A percentile compares a stretch with the other conserved stretches of the same genome.
Conservation (phyloP, 148 eudicot species). For the Pharnaceum exiguum region DNA sequence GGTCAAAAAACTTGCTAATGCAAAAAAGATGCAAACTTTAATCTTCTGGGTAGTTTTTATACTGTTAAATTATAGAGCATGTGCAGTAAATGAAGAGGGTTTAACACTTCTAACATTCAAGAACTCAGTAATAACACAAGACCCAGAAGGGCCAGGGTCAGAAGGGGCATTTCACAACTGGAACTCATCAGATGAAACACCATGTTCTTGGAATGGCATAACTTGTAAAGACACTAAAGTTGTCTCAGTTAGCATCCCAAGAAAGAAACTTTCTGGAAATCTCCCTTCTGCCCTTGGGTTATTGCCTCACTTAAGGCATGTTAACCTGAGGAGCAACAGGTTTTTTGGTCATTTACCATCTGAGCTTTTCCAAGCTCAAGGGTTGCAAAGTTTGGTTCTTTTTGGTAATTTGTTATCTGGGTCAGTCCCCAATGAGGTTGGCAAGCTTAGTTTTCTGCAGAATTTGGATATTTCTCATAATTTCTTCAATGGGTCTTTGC, state of each 20-base stretch:
- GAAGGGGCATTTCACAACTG: conserved; percentile 65
- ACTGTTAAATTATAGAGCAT: conserved; percentile 25
- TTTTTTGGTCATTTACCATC: conserved; percentile 57
- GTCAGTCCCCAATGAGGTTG: conserved; percentile 60
- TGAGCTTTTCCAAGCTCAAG: conserved; percentile 60
- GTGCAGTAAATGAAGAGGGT: conserved; percentile 77
- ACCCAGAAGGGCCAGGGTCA: conserved; percentile 83
- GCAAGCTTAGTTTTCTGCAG: conserved; percentile 66
- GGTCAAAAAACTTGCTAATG: no score
- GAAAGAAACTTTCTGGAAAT: conserved; percentile 67
- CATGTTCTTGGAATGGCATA: conserved; percentile 97
- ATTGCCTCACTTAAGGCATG: conserved; percentile 64
- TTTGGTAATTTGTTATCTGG: conserved; percentile 81
- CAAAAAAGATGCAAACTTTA: no score
- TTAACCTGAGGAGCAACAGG: conserved; percentile 72
- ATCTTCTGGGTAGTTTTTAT: no score
- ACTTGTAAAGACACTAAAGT: conserved; percentile 74
- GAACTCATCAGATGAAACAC: conserved; percentile 71
- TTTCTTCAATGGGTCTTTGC: conserved; percentile 77
- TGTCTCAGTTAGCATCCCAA: conserved; percentile 80
- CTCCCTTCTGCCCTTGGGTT: conserved; percentile 60
- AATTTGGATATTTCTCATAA: conserved; percentile 72
- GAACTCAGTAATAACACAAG: conserved; percentile 47
- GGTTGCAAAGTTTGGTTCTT: conserved; percentile 84
- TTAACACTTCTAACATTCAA: conserved; percentile 70